Conservation (phyloP, 2,329 filamentous ascomycete genomes). For the Whalleya microplaca region DNA sequence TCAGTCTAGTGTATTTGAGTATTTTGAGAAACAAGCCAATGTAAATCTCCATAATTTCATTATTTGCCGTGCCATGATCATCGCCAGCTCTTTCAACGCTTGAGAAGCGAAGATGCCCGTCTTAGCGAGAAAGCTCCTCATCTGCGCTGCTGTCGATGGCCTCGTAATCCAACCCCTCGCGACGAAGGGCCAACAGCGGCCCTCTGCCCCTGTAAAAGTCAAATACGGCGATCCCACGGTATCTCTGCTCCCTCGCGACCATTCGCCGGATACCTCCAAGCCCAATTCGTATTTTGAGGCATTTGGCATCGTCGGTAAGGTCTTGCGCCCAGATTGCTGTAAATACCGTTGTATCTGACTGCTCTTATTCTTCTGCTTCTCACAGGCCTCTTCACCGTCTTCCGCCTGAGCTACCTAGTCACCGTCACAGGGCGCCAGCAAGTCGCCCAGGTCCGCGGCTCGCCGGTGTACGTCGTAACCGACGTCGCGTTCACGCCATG, state of each 20-base stretch:
- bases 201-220: conserved; percentile 64
- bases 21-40: conserved; percentile 4
- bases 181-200: conserved; percentile 56
- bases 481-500: conserved; percentile 91
- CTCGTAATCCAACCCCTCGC: conserved; percentile 77
- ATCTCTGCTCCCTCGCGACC: conserved; percentile 49
- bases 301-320: conserved; percentile 61
- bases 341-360: no score
- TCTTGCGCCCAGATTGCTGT: conserved; percentile 6
- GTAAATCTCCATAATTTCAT: conserved; percentile 10
- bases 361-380: conserved; percentile 15
- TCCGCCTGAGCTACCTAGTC: conserved; percentile 80
- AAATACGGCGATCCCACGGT: conserved; percentile 67
- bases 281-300: conserved; percentile 59
- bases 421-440: conserved; percentile 85
- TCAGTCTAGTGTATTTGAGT: background rate
- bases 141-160: conserved; percentile 82
- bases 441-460: conserved; percentile 83
- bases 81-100: conserved; percentile 2
- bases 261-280: conserved; percentile 47
- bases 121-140: conserved; percentile 77
- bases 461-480: conserved; percentile 82
- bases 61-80: conserved; percentile 23
- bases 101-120: conserved; percentile 65
- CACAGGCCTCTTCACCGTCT: conserved; percentile 80